A percentile compares a stretch with the other conserved stretches of the same genome.
Conservation (phyloP, 1,284 basidiomycete genomes). For the Chiua sp. region DNA sequence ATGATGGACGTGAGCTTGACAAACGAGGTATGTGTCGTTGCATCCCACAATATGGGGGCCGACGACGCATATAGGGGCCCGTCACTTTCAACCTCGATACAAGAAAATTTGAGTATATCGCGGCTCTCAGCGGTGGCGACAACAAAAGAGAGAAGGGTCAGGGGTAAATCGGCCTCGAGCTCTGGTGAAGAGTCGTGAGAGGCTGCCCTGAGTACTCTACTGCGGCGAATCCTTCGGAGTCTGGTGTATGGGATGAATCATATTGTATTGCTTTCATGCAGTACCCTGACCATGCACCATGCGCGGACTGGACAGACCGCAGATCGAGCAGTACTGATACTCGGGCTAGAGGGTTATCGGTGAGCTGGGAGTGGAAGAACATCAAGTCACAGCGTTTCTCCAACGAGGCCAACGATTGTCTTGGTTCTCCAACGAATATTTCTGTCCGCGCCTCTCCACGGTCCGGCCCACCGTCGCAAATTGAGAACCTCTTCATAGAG, state of each 20-base stretch:
- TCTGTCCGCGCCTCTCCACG: slow-evolving; percentile 69
- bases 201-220: neutral
- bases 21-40: slow-evolving; percentile 69
- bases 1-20: slow-evolving; percentile 91
- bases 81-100: slow-evolving; percentile 85
- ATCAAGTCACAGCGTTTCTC: slow-evolving; percentile 58
- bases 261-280: neutral
- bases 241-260: slow-evolving; percentile 7
- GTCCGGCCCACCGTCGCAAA: slow-evolving; percentile 50
- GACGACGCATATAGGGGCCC: slow-evolving; percentile 62
- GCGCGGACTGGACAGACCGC: neutral
- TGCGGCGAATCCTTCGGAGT: neutral
- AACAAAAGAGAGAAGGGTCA: slow-evolving; percentile 14
- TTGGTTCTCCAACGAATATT: slow-evolving; percentile 75
- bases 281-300: neutral
- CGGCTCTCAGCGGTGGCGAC: slow-evolving; percentile 11
- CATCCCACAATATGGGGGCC: neutral
- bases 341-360: neutral
- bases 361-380: slow-evolving; percentile 16
- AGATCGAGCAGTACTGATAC: neutral
- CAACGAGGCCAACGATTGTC: slow-evolving; percentile 65
- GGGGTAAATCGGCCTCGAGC: neutral
- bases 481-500: slow-evolving; percentile 53
- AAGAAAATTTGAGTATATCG: slow-evolving; percentile 65
- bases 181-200: slow-evolving; percentile 12